Base-by-base conservation (phyloP, 345 rosid species). In the Sisymbrium irio region DNA sequence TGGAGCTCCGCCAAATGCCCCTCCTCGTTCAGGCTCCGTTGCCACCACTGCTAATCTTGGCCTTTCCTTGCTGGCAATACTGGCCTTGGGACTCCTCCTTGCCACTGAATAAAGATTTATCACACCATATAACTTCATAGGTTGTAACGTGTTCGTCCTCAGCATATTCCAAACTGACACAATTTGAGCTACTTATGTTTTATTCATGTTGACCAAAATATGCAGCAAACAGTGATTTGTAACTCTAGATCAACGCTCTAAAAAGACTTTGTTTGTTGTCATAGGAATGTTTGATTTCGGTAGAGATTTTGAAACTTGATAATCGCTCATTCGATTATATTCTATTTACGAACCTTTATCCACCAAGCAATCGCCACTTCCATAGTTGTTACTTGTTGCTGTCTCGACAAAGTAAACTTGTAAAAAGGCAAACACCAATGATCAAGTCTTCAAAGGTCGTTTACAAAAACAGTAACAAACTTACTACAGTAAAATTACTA, bases 11-110 rank as follows among this genome's bases (percentile, higher is more conserved):
- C 56, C 65, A 28, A 53, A 80, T 7, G 45, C 79, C 14, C 54
- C 53, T 14, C 62, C 91, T 33, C 27, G 3, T 15, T 76, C 94
- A 51, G 74, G 76, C 28, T 54, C 80, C 9, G 14, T 63, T 46
- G 41, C 73, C 25, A 81, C 62, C 46, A 57, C 45, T 15, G 79
- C 80, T 63, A 68, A 78, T 63, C 17, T 78, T 12, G 81, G 83
- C 25, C 55, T 78, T 15, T 72, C 86, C 13, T 36, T 85, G 14
- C 15, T 79, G 47, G 77, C 87, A 49, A 41, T 81, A 18, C 13
- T 78, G 53, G 71, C 75, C 30, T 57, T 85, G 19, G 50, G 76
- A 59, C 27, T 83, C 15, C 40, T 85, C 17, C 75, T 47, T 30
- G n/a, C 9, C 20, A 37, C 54, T n/a, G 66, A 56, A 58, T 40